Conservation (phyloP, 2,329 filamentous ascomycete genomes). For the Talaromyces sp. region DNA sequence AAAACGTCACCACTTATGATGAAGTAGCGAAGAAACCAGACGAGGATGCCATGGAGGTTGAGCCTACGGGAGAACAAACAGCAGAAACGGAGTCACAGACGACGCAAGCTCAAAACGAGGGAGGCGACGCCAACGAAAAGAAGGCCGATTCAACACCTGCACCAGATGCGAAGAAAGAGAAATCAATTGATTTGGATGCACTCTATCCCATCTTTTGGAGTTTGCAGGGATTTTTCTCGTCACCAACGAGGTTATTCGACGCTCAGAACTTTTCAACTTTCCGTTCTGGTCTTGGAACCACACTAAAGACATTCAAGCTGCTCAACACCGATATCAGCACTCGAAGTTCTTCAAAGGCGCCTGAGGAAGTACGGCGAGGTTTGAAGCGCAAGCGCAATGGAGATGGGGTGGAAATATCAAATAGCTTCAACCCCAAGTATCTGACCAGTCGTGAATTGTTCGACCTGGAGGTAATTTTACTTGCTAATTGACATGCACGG, state of each 20-base stretch:
- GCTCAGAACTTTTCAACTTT: conserved; percentile 61
- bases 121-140: conserved; percentile 10
- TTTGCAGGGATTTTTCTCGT: conserved; percentile 84
- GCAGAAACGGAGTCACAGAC: conserved; percentile 28
- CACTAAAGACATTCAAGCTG: conserved; percentile 69
- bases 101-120: conserved; percentile 17
- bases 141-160: background rate
- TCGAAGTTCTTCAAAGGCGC: conserved; percentile 51
- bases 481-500: conserved; percentile 1
- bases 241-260: conserved; percentile 79
- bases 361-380: conserved; percentile 60
- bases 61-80: conserved; percentile 27
- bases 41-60: conserved; percentile 60
- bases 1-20: conserved; percentile 87
- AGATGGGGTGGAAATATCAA: conserved; percentile 59
- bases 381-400: conserved; percentile 65
- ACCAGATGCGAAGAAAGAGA: conserved; percentile 15
- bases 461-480: conserved; percentile 68
- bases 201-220: conserved; percentile 94
- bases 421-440: conserved; percentile 93
- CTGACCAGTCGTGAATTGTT: conserved; percentile 96
- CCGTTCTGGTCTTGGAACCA: conserved; percentile 58
- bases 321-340: conserved; percentile 65
- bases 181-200: conserved; percentile 60
- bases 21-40: conserved; percentile 41